These are phyloP conservation scores for Gastroboletus turbinatus DNA, from an alignment of 1,284 basidiomycete genomes.

Conservation along the genomic window DNA sequence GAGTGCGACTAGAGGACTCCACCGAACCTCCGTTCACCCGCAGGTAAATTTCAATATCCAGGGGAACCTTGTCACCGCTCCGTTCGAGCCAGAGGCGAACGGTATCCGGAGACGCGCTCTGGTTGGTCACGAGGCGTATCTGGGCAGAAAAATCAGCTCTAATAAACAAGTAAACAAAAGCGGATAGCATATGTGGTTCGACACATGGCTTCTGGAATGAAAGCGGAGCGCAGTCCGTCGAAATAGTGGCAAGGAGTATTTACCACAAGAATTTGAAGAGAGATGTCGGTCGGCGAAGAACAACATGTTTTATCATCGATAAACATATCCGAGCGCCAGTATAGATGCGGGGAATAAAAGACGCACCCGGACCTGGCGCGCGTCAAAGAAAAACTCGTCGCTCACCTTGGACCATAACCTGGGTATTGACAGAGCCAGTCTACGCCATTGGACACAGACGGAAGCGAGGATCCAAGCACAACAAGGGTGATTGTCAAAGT, in stretches of 20 bases:
- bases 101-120: conserved; percentile 68
- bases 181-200: conserved; percentile 8
- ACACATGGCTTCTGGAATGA: conserved; percentile 6
- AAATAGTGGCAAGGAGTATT: conserved; percentile 4
- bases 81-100: conserved; percentile 78
- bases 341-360: conserved; percentile 3
- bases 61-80: conserved; percentile 53
- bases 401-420: conserved; percentile 72
- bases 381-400: conserved; percentile 8
- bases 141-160: conserved; percentile 26
- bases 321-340: conserved; percentile 16
- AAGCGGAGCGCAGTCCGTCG: neutral
- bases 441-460: conserved; percentile 63
- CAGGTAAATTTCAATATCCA: conserved; percentile 76
- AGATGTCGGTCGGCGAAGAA: neutral
- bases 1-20: conserved; percentile 24
- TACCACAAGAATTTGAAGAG: conserved; percentile 7
- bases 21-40: conserved; percentile 43
- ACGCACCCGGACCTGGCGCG: conserved; percentile 1
- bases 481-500: conserved; percentile 64
- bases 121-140: conserved; percentile 72
- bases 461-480: conserved; percentile 69
- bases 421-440: conserved; percentile 61
- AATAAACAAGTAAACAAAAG: conserved; percentile 7
- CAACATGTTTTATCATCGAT: conserved; percentile 16